Base-by-base conservation (phyloP, 768 basidiomycete species). In the Stropharia rugosoannulata region DNA sequence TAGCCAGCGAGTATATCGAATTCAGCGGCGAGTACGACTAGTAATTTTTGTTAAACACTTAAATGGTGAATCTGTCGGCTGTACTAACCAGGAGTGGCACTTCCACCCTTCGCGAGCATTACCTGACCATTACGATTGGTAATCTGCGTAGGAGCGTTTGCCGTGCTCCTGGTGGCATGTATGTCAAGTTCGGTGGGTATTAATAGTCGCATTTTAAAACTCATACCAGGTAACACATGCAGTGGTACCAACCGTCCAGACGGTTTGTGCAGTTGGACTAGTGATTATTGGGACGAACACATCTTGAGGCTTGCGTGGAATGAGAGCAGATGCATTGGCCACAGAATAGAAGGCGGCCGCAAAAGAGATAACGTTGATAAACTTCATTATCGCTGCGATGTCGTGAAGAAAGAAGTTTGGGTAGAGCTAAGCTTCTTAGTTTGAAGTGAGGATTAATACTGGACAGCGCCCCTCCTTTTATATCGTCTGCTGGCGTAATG, bases 1-100 rank as follows among this genome's bases (percentile, higher is more conserved):
- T 18, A 27, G 4, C 45, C 45, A 54, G 49, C 54, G 52, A 46
- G 47, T 22, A 41, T 49, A n/a, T 35, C 39, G 25, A 46, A 38
- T 29, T 47, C 27, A 22, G 60, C 58, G 19, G 38, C 49, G 15
- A 50, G 49, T 18, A 50, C 38, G 2, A 50, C 49, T 50, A 27
- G 7, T 5, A 12, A 5, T 18, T 18, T 6, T 38, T 27, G 12
- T 18, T 40, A 19, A 36, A 9, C 16, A 49, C 19, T 16, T n/a
- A 35, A 38, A 22, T 36, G 51, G 55, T 58, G n/a, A 42, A 49
- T 16, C 15, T 12, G 22, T 46, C 5, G 10, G 15, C 18, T 15
- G 13, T 1, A 40, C 38, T 8, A n/a, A 50, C 49, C 22, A 19
- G 37, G 49, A 40, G 37, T 39, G 27, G 38, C 12, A 19, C 3